These are phyloP conservation scores for Rhizopogon vulgaris DNA, from an alignment of 768 basidiomycete species.

Conservation along the genomic window DNA sequence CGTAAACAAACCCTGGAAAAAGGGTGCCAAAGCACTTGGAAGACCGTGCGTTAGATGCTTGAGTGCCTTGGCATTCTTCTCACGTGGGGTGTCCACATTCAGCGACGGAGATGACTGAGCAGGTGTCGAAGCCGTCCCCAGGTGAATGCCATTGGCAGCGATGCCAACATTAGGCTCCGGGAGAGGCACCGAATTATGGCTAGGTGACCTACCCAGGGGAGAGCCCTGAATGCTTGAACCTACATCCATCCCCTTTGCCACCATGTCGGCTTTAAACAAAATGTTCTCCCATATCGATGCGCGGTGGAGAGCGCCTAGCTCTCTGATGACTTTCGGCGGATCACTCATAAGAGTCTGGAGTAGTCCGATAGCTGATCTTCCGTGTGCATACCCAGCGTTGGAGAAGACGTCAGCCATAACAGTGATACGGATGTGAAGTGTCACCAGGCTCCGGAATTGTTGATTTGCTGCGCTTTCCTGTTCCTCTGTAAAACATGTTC, in stretches of 20 bases:
- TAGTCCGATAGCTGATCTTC: constrained; percentile 66
- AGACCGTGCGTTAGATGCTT: constrained; percentile 77
- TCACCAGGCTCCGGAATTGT: constrained; percentile 66
- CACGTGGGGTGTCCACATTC: constrained; percentile 40
- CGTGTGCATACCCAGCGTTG: constrained; percentile 76
- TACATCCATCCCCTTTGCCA: constrained; percentile 48
- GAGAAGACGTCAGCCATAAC: constrained; percentile 85
- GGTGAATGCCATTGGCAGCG: constrained; percentile 23
- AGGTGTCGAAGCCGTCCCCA: constrained; percentile 16
- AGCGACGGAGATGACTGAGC: constrained; percentile 21
- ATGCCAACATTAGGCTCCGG: constrained; percentile 31
- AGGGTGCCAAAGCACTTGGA: constrained; percentile 68
- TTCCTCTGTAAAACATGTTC: constrained; percentile 29
- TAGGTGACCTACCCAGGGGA: constrained; percentile 44
- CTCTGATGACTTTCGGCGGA: constrained; percentile 55
- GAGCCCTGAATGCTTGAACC: constrained; percentile 37
- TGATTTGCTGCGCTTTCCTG: constrained; percentile 47
- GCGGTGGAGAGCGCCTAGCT: constrained; percentile 78
- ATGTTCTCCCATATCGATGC: constrained; percentile 86
- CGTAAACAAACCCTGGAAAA: constrained; percentile 70
- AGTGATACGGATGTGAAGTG: constrained; percentile 73
- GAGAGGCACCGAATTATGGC: constrained; percentile 35
- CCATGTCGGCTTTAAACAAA: constrained; percentile 55
- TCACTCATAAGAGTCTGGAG: constrained; percentile 69
- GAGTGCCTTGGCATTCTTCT: constrained; percentile 68